Base-by-base conservation (phyloP, 257 asterid genomes). In the Eustoma russellianum region DNA sequence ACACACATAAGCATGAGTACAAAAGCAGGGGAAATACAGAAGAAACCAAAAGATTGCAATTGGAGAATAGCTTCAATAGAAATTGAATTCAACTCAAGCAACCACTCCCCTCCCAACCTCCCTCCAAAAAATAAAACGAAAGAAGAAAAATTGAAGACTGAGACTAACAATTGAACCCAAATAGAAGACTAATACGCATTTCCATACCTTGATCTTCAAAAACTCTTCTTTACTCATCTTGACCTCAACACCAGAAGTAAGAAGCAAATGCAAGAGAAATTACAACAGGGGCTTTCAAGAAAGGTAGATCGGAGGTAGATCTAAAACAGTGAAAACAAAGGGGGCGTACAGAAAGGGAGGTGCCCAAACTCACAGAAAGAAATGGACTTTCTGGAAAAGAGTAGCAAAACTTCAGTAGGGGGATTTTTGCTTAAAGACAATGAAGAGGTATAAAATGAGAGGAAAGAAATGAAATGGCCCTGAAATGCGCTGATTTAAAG, bases 221-320 rank as follows among this genome's bases (percentile, higher is more conserved):
- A 81, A 79, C 85, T 87, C 96, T 64, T 83, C 96, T 69, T 83
- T 87, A 79, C 92, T 79, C 96, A 87, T 87, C 45, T 64, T 66
- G 51, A 51, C 28, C 67, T 33, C 72, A 38, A 45, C 53, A 35
- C 62, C 19, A 53, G 61, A 62, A 40, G 12, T 4, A 38, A 38
- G 12, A 38, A 11, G 43, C 43, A 38, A 38, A 38, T 38, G 43
- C 43, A 38, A 38, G 43, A 54, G 24, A 12, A 16, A 34, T 10
- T 17, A 38, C 9, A 48, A 46, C 17, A 9, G 55, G 13, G 55
- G 13, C 18, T 18, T 5, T 10, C 38, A 12, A 49, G 11, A 34
- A 16, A 56, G 41, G 18, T 56, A 79, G 89, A 82, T 85, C 92
- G 35, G 24, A 56, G 41, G 18, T 56, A 79, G 89, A 85, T 85